Base-by-base conservation (phyloP, 2,329 filamentous ascomycete species). In the Arthrobotrys sinensis region DNA sequence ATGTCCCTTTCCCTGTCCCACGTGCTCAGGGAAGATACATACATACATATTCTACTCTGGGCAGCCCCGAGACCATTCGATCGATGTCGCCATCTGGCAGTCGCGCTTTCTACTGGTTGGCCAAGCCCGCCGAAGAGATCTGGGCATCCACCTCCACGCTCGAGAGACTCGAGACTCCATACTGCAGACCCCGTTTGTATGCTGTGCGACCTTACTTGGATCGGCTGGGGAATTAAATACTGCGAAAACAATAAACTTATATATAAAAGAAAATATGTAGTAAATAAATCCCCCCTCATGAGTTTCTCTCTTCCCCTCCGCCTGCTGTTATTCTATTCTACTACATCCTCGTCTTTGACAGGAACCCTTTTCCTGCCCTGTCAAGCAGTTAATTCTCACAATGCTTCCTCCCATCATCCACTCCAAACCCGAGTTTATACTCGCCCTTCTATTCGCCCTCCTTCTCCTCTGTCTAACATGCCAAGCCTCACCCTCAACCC, bases 81-180 rank as follows among this genome's bases (percentile, higher is more conserved):
- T 64, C 34, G 60, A 72, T 72, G 68, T 72, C 68, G 68, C 68
- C 68, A 72, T 72, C 45, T 46, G 12, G 32, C 14, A 21, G 21
- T 28, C 45, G 28, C 46, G 24, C 34, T 72, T 21, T 12, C 46
- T 46, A 72, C 46, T 72, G 68, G 68, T 32, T 7, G 36, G 57
- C 68, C 68, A 65, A 72, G 40, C 24, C 24, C 24, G 24, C 2
- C 24, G 24, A 2, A 2, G 24, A 28, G 57, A 34, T 46, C 68
- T 65, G 21, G 57, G 57, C 68, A 64, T 8, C 24, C 24, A n/a
- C 10, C 53, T 55, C 36, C 55, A 36, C 43, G 53, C 43, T 32
- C 38, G 12, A 50, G 19, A 6, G 46, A 28, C 24, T 66, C 63
- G n/a, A n/a, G n/a, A n/a, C n/a, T n/a, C n/a, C n/a, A n/a, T n/a